These are phyloP conservation scores for Rhodomyrtus psidioides DNA, from an alignment of 441 rosid genomes.

Conservation along the genomic window DNA sequence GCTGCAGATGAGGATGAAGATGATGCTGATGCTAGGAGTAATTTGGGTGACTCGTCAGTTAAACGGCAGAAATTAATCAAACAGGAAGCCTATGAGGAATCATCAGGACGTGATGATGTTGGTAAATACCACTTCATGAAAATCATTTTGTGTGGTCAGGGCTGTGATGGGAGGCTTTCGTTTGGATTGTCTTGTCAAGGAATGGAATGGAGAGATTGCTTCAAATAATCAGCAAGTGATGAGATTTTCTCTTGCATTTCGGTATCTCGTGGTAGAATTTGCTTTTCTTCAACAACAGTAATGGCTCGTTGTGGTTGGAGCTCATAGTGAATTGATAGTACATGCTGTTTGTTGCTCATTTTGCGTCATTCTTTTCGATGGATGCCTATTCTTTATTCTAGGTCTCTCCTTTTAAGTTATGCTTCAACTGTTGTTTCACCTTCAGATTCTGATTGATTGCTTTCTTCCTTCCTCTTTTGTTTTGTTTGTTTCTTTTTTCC, in stretches of 20 bases:
- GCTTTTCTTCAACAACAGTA: neutral
- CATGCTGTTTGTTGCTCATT: neutral
- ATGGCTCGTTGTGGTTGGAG: neutral
- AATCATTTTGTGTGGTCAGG: constrained; percentile 8
- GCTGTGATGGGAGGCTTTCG: constrained; percentile 8
- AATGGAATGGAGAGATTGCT: neutral
- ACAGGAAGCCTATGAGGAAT: constrained; percentile 30
- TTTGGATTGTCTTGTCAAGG: neutral
- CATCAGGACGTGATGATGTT: constrained; percentile 47
- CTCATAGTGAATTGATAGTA: neutral
- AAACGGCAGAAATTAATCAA: constrained; percentile 72
- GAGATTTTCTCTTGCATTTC: neutral
- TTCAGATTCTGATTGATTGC: neutral
- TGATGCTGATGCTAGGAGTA: constrained; percentile 38
- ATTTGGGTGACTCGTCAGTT: constrained; percentile 29
- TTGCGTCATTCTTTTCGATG: neutral
- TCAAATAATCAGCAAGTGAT: neutral
- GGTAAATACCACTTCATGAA: constrained; percentile 68
- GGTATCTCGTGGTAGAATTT: neutral
- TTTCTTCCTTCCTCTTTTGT: neutral
- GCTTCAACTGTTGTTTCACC: neutral
- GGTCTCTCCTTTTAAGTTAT: neutral
- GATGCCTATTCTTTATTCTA: neutral
- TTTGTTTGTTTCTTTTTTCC: neutral
- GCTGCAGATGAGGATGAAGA: constrained; percentile 83